phyloP scores from a whole-genome alignment of 768 basidiomycete species.

The Suillus alpinus region DNA sequence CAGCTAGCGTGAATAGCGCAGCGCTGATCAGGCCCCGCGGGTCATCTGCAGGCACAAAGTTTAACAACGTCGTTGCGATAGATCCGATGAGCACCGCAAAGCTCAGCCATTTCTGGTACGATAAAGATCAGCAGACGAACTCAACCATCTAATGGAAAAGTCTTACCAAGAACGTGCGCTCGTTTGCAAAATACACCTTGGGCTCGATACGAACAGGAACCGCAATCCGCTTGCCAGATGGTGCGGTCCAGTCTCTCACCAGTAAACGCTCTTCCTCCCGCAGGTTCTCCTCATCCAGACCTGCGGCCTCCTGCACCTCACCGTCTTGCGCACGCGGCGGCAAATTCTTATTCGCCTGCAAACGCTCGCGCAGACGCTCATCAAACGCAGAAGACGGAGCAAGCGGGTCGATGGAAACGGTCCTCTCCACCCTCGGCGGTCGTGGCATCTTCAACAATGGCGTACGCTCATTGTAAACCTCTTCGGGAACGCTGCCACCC shows the following conservation, averaged over 20 bases:
- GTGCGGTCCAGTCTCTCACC: conserved; percentile 71
- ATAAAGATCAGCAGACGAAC: conserved; percentile 4
- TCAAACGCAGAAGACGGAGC: conserved; percentile 82
- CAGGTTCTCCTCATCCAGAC: conserved; percentile 36
- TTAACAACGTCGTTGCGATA: conserved; percentile 86
- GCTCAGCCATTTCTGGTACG: conserved; percentile 79
- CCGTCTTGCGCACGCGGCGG: conserved; percentile 19
- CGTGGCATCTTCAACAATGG: conserved; percentile 34
- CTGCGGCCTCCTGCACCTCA: conserved; percentile 24
- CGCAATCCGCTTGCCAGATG: conserved; percentile 84
- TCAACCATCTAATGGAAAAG: background rate
- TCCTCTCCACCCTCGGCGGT: conserved; percentile 24
- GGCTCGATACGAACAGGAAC: conserved; percentile 97
- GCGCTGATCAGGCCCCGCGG: conserved; percentile 82
- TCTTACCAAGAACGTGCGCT: conserved; percentile 90
- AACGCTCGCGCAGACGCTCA: conserved; percentile 70
- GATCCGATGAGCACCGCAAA: conserved; percentile 84
- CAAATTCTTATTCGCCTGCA: conserved; percentile 37
- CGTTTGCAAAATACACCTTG: conserved; percentile 96
- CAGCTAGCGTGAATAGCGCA: conserved; percentile 84
- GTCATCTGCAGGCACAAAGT: conserved; percentile 76
- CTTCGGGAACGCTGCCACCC: conserved; percentile 12
- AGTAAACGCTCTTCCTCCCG: conserved; percentile 53
- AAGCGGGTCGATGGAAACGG: conserved; percentile 81
- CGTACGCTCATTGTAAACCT: conserved; percentile 32